Percentiles rank a stretch among this genome's conserved stretches.
These are phyloP conservation scores for Akebia trifoliata DNA, from an alignment of 164 flowering plant species.

Conservation along the genomic window DNA sequence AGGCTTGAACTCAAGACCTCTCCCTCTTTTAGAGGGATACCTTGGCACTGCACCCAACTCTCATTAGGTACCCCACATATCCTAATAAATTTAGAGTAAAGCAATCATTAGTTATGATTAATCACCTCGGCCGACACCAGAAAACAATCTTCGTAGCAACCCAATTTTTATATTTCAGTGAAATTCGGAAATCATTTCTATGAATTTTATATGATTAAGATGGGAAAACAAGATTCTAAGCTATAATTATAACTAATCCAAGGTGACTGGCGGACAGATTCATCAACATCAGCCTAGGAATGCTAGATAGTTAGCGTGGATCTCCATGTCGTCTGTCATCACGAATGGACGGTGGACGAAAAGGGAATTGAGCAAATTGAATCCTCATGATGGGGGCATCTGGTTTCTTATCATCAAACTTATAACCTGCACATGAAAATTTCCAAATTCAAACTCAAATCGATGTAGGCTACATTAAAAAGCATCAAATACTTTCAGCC, in stretches of 20 bases:
- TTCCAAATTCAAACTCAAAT: neutral
- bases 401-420: conserved; percentile 70
- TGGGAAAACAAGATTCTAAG: neutral
- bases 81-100: too few relatives aligned
- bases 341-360: conserved; percentile 38
- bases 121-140: too few relatives aligned
- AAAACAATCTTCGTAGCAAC: too few relatives aligned
- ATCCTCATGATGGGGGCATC: conserved; percentile 53
- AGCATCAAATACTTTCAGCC: neutral
- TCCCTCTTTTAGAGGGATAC: too few relatives aligned
- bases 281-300: neutral
- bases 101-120: too few relatives aligned
- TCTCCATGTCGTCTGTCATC: conserved; percentile 17
- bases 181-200: too few relatives aligned
- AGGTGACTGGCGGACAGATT: neutral
- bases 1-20: too few relatives aligned
- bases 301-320: conserved; percentile 3
- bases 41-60: too few relatives aligned
- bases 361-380: conserved; percentile 74
- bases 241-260: neutral
- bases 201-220: too few relatives aligned
- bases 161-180: too few relatives aligned
- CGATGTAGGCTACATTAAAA: too few relatives aligned
- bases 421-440: conserved; percentile 58
- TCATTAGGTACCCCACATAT: too few relatives aligned